These are phyloP conservation scores for Fusarium subtropicale DNA, from an alignment of 2,329 filamentous ascomycete genomes.

Conservation along the genomic window DNA sequence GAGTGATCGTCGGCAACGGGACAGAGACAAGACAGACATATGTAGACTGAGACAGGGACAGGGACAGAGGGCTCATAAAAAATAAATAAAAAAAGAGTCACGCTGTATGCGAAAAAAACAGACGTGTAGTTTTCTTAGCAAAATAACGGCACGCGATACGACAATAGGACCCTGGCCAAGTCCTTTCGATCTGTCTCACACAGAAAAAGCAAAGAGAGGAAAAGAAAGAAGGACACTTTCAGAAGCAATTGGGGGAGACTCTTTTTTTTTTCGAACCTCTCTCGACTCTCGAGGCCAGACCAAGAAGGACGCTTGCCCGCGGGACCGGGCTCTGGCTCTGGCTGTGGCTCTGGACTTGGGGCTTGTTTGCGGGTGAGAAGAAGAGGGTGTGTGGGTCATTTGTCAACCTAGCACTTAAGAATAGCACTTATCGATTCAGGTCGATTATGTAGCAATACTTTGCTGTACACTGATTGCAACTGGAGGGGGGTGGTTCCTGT, in stretches of 20 bases:
- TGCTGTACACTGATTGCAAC: accelerated
- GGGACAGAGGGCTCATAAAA: constrained; percentile 21
- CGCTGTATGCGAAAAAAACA: constrained; percentile 7
- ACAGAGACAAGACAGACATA: constrained; percentile 6
- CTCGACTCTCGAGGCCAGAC: background rate
- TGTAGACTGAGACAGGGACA: background rate
- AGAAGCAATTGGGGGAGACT: constrained; percentile 29
- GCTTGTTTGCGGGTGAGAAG: background rate
- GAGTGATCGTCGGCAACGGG: constrained; percentile 17
- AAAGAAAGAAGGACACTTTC: constrained; percentile 5
- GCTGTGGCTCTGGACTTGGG: background rate
- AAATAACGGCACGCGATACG: constrained; percentile 17
- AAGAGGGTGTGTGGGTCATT: constrained; percentile 30
- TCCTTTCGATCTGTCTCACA: constrained; percentile 28
- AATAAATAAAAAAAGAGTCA: constrained; percentile 5
- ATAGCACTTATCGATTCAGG: constrained; percentile 28
- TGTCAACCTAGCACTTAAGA: constrained; percentile 29
- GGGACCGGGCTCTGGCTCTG: constrained; percentile 8
- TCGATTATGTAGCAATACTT: constrained; percentile 7
- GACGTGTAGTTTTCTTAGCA: constrained; percentile 22
- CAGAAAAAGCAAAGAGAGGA: constrained; percentile 18
- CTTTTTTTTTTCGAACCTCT: constrained; percentile 2
- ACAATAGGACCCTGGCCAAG: constrained; percentile 20
- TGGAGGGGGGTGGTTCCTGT: background rate
- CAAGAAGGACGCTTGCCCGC: constrained; percentile 31